A percentile compares a stretch with the other conserved stretches of the same genome.
Conservation (phyloP, 164 flowering plant species). For the Chloranthus sessilifolius region DNA sequence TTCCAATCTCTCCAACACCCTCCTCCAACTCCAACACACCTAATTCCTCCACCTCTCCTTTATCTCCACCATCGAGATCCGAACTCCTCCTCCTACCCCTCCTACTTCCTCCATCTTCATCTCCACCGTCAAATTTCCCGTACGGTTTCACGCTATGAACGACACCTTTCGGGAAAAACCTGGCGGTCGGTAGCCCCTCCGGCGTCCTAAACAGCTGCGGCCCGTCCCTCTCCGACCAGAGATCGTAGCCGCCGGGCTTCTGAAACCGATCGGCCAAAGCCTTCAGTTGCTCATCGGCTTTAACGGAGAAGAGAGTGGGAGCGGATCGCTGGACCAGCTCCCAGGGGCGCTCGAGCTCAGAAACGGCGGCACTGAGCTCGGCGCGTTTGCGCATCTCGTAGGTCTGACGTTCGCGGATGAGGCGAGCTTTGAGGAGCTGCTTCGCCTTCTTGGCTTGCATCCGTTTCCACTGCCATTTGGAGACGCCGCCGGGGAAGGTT, state of each 20-base stretch:
- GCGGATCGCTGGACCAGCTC: constrained; percentile 60
- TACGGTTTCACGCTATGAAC: constrained; percentile 78
- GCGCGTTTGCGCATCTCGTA: constrained; percentile 92
- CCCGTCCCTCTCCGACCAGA: constrained; percentile 84
- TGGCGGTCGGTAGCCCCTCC: constrained; percentile 53
- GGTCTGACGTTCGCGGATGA: constrained; percentile 73
- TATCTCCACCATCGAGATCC: constrained; percentile 1
- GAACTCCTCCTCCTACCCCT: not conserved
- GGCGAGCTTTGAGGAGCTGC: constrained; percentile 79
- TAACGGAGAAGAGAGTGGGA: constrained; percentile 59
- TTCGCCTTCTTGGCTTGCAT: constrained; percentile 82
- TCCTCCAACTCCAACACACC: no score
- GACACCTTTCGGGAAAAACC: constrained; percentile 86
- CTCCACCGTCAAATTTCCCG: constrained; percentile 14
- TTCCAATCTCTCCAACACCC: no score
- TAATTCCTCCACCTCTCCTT: no score
- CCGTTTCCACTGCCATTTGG: constrained; percentile 94
- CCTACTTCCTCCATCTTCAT: not conserved
- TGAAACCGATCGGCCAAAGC: constrained; percentile 82
- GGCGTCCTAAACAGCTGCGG: constrained; percentile 57
- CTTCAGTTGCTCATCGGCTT: constrained; percentile 80
- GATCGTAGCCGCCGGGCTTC: constrained; percentile 73
- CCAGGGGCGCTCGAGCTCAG: constrained; percentile 94
- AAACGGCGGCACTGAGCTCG: constrained; percentile 74
- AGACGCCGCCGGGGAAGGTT: constrained; percentile 87